Conservation (phyloP, 306 rosid species). For the Rosa rugosa region DNA sequence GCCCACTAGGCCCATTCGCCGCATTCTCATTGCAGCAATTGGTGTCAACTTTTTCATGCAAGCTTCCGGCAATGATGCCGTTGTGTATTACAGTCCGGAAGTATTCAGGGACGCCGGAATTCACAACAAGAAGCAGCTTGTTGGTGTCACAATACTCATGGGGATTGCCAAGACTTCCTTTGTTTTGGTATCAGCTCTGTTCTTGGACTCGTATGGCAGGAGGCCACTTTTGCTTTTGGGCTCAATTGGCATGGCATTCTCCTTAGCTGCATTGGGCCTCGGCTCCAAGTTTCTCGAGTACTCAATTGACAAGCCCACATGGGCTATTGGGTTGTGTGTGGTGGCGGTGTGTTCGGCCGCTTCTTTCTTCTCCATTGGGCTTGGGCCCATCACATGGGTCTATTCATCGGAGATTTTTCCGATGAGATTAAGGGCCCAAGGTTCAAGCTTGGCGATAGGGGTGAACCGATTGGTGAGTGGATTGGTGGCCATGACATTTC, state of each 20-base stretch:
- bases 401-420: constrained; percentile 80
- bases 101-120: constrained; percentile 64
- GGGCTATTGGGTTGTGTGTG: constrained; percentile 57
- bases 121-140: constrained; percentile 42
- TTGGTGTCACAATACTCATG: constrained; percentile 69
- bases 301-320: constrained; percentile 34
- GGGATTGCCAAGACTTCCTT: constrained; percentile 58
- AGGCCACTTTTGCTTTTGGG: constrained; percentile 69
- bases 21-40: constrained; percentile 61
- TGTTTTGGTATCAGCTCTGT: constrained; percentile 56
- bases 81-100: constrained; percentile 78
- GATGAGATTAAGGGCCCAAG: constrained; percentile 62
- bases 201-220: constrained; percentile 64
- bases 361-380: constrained; percentile 76
- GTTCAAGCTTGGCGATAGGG: constrained; percentile 69
- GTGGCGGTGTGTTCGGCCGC: constrained; percentile 57
- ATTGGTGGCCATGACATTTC: constrained; percentile 66
- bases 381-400: constrained; percentile 83
- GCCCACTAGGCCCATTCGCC: constrained; percentile 50
- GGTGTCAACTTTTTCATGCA: constrained; percentile 91
- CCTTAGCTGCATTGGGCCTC: constrained; percentile 55
- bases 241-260: constrained; percentile 57
- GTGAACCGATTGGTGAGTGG: constrained; percentile 76
- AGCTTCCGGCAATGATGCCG: constrained; percentile 91
- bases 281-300: constrained; percentile 48